Percentiles rank a stretch among this genome's conserved stretches.
These are phyloP conservation scores for Aspergillus baeticus DNA, from an alignment of 495 filamentous ascomycete species.

Conservation along the genomic window DNA sequence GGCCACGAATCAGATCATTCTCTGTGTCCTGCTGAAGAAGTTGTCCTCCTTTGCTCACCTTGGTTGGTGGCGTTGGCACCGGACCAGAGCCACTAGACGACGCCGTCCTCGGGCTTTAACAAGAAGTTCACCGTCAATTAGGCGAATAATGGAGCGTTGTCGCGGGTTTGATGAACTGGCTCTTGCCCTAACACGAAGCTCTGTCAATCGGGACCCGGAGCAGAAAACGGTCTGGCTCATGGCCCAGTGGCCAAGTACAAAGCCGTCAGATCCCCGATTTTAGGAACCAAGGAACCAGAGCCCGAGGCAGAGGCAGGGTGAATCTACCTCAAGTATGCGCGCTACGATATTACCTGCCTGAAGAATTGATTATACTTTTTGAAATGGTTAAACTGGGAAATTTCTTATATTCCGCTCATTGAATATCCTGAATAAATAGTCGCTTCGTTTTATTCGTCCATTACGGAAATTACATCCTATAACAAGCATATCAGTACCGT, in stretches of 20 bases:
- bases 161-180: background rate
- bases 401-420: constrained; percentile 9
- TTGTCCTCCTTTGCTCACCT: background rate
- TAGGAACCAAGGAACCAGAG: too few species aligned
- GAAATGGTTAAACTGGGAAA: background rate
- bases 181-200: background rate
- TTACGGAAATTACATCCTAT: constrained; percentile 17
- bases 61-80: background rate
- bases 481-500: background rate
- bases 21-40: too few species aligned
- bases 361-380: too few species aligned
- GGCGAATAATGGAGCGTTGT: background rate
- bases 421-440: background rate
- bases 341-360: too few species aligned
- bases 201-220: background rate
- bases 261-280: too few species aligned
- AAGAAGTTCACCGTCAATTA: background rate
- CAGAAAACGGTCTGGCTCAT: background rate
- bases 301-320: too few species aligned
- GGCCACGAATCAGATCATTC: too few species aligned
- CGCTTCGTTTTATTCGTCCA: background rate
- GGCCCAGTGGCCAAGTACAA: too few species aligned
- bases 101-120: constrained; percentile 9
- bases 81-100: background rate
- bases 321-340: too few species aligned